Conservation (phyloP, 768 basidiomycete species). For the Gyrodon lividus region DNA sequence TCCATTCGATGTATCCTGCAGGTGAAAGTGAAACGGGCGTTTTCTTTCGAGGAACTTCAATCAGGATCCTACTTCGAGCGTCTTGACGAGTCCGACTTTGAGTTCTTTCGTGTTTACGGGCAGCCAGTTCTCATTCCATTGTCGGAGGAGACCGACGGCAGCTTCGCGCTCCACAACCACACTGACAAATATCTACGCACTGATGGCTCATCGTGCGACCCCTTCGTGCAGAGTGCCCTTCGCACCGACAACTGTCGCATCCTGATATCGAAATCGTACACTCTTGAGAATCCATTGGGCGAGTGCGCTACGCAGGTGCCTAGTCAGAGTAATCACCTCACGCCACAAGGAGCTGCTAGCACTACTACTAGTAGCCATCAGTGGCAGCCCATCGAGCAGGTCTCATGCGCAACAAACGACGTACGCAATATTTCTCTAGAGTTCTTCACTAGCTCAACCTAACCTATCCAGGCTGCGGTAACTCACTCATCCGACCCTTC, state of each 20-base stretch:
- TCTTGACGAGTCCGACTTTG: slow-evolving; percentile 33
- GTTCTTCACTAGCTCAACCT: slow-evolving; percentile 7
- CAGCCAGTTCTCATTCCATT: slow-evolving; percentile 32
- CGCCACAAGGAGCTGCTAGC: neutral
- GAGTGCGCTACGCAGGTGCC: slow-evolving; percentile 2
- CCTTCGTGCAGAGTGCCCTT: neutral
- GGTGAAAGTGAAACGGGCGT: slow-evolving; percentile 32
- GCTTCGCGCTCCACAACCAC: slow-evolving; percentile 13
- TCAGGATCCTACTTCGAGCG: slow-evolving; percentile 30
- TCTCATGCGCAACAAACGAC: slow-evolving; percentile 13
- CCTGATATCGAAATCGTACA: slow-evolving; percentile 27
- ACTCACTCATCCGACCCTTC: slow-evolving; percentile 13
- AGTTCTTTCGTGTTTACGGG: slow-evolving; percentile 33
- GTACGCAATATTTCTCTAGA: slow-evolving; percentile 11
- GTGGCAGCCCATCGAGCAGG: slow-evolving; percentile 27
- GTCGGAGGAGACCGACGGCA: slow-evolving; percentile 20
- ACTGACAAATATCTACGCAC: slow-evolving; percentile 1
- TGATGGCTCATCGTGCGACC: slow-evolving; percentile 1
- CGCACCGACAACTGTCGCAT: slow-evolving; percentile 6
- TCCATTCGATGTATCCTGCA: slow-evolving; percentile 8
- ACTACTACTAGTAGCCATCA: slow-evolving; percentile 1
- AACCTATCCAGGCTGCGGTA: neutral
- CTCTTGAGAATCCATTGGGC: slow-evolving; percentile 28
- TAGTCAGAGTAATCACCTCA: neutral
- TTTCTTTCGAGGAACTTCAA: slow-evolving; percentile 35